Evolutionary conservation across 371 early-diverging fungal genomes (phyloP), one percentile per base, ranked within the genome.

Genomic region (Mortierella sp.): DNA sequence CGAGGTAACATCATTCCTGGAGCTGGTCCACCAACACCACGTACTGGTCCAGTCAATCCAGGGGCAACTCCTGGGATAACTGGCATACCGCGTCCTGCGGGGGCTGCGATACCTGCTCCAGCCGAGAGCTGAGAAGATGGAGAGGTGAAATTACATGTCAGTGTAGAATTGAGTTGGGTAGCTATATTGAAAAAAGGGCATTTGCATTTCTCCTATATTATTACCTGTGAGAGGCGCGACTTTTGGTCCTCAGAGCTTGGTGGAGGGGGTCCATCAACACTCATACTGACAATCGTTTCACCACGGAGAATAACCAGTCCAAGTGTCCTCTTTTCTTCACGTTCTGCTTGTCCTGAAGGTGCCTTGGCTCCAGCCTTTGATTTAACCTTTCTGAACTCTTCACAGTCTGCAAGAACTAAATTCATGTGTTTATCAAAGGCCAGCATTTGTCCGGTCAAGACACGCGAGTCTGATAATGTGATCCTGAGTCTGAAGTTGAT

Each of bases 341-440:
- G 83, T 42, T 87, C 87, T 31, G 86, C 65, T 37, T 86, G 85
- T 56, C 83, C 83, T 51, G 75, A 75, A 59, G 78, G 77, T 35
- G 64, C 51, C n/a, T 61, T 61, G 35, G 47, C 17, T 26, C 66
- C 59, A 2, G 57, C 29, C 73, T 90, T 94, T 35, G 91, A 83
- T 76, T 94, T 96, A 76, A 97, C 87, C 78, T 89, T 94, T 55
- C 99, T 93, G 83, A 95, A 96, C 85, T 99, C 98, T 83, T 99
- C 96, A 88, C 97, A 96, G 83, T 98, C 99, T 22, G 96, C 90
- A 31, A 99, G 88, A 19, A 99, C 99, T 66, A 99, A 87, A 80
- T 99, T 98, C 98, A 98, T 98, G 84, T 97, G 96, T 80, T 95
- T 96, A 85, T 98, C 99, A 76, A 97, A 99, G n/a, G 98, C 98